Base-by-base conservation (phyloP, 108 stramenopile genomes). In the Cylindrotheca fusiformis region DNA sequence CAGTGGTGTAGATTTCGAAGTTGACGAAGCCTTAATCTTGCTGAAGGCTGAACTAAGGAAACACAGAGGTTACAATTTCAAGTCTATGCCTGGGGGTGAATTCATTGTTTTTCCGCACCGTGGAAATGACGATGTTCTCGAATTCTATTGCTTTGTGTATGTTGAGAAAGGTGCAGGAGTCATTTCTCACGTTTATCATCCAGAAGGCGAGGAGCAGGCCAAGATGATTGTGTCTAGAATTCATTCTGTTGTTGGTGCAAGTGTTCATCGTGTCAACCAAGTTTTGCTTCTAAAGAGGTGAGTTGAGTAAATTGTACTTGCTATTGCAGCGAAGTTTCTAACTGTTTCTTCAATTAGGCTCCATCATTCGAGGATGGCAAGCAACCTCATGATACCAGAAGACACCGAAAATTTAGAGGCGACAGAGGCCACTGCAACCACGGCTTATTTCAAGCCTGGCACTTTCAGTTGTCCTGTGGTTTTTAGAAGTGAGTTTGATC, bases 221-320 rank as follows among this genome's bases (percentile, higher is more conserved):
- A 58, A 62, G 22, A 55, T 64, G 47, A 64, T 75, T 3, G 26
- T 78, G 26, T 56, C 65, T 45, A 56, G 24, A 10, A 53, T 83
- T 4, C 67, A 73, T 24, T 57, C 20, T 14, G 23, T 67, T 0
- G 48, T 72, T 22, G 61, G 56, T 17, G 23, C 21, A 24, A 58
- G 73, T 18, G 80, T 81, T 59, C 71, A 84, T 52, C 70, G 72
- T n/a, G 78, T 71, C 14, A 91, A 91, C 67, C 90, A 91, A 59
- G 33, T 72, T 6, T 70, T 87, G 8, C 46, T 91, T 25, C 65
- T 91, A 29, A 68, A 80, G 54, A 85, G 69, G 65, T 76, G 62
- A 52, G 75, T 52, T 45, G 5, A 29, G 14, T 10, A 12, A 10
- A 44, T 18, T 48, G 18, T 57, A 14, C 27, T 4, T 48, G 17